phyloP scores from a whole-genome alignment of 768 basidiomycete species.

The Boletus tomentosulus region DNA sequence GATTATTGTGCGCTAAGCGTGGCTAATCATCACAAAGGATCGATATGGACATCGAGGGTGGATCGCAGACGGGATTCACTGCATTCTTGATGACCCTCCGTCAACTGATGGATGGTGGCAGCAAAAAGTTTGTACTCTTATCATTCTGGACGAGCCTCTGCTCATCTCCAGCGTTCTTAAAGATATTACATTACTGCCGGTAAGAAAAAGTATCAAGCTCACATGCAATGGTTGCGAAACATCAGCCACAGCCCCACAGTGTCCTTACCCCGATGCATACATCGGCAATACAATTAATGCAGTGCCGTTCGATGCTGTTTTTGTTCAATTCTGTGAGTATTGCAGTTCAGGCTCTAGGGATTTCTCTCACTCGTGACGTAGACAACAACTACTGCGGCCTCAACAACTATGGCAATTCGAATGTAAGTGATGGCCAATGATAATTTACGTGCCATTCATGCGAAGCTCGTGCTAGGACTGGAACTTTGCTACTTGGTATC shows the following conservation, averaged over 20 bases:
- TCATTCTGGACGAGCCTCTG: not conserved
- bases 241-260: slow-evolving; percentile 33
- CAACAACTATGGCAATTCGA: slow-evolving; percentile 41
- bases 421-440: slow-evolving; percentile 18
- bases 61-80: slow-evolving; percentile 28
- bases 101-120: slow-evolving; percentile 26
- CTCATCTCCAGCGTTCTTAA: slow-evolving; percentile 3
- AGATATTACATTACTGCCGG: slow-evolving; percentile 46
- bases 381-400: slow-evolving; percentile 49
- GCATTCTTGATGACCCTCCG: slow-evolving; percentile 32
- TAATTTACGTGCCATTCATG: not conserved
- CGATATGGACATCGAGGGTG: slow-evolving; percentile 50
- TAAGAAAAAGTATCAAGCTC: not conserved
- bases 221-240: not conserved
- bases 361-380: slow-evolving; percentile 11
- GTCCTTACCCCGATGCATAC: slow-evolving; percentile 47
- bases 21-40: slow-evolving; percentile 21
- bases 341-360: not conserved
- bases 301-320: slow-evolving; percentile 46
- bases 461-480: slow-evolving; percentile 37
- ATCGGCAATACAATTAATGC: slow-evolving; percentile 40
- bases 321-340: slow-evolving; percentile 45
- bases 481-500: slow-evolving; percentile 43
- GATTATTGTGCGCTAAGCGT: not conserved
- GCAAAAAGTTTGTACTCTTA: slow-evolving; percentile 19